Base-by-base conservation (phyloP, 495 filamentous ascomycete genomes). In the Aspergillus campestris region DNA sequence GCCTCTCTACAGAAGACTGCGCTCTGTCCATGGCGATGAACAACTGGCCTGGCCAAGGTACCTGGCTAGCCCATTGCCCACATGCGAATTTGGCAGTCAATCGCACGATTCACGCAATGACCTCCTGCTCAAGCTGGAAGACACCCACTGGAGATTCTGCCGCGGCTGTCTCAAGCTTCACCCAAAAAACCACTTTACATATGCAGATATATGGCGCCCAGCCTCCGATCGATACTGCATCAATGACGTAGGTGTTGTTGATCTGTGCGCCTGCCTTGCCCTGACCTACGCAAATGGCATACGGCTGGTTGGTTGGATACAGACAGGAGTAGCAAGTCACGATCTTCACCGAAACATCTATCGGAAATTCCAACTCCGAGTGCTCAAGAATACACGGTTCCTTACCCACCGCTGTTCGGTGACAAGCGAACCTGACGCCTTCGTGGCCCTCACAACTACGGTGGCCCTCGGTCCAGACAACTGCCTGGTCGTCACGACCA, bases 231-330 rank as follows among this genome's bases (percentile, higher is more conserved):
- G 27, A 6, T 10, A 3, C 10, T 40, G 47, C 35, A 40, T 28
- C 8, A 27, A n/a, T 6, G 3, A 5, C 5, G 6, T 11, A 13
- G 14, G 35, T 14, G 34, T 45, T 7, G 70, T 75, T 34, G 67
- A 47, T 29, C 34, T 52, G 0, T 52, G 49, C 24, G 24, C 63
- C 15, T 52, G 49, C 30, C 39, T 52, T 33, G 30, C 44, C 5
- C 12, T 52, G 10, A 52, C 49, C 34, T 52, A 39, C 11, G 10
- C 10, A 7, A 36, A 52, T 35, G 6, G 37, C 12, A 36, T 41
- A 1, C 10, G 10, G 8, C 31, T 45, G 6, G 31, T 9, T 7
- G 12, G 40, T 3, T 50, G 42, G 42, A 11, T 50, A n/a, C 31
- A 31, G 1, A 40, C 29, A 1, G 41, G 47, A 18, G 3, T 8